A percentile compares a stretch with the other conserved stretches of the same genome.
Evolutionary conservation across 257 asterid genomes (phyloP).

Genomic region (Fraxinus anomala): DNA sequence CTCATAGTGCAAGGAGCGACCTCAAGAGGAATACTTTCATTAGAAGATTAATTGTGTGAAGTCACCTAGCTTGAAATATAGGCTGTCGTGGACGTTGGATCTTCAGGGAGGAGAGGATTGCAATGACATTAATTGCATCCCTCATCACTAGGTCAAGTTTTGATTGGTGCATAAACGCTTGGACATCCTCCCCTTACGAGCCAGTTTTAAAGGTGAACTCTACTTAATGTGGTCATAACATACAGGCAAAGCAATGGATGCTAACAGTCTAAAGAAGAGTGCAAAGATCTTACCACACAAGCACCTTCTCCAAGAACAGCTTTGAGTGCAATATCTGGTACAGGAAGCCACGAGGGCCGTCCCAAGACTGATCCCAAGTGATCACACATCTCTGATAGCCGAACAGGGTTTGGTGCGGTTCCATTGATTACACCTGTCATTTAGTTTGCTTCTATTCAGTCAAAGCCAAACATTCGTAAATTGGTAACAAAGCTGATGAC

Average conservation of each 20-base stretch:
- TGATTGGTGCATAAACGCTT: not conserved
- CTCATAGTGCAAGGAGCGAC: not conserved
- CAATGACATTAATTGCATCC: not conserved
- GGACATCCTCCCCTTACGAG: not conserved
- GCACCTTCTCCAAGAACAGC: conserved; percentile 98
- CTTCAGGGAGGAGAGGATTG: not conserved
- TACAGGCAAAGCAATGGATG: not conserved
- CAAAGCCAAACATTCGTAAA: not conserved
- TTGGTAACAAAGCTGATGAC: not conserved
- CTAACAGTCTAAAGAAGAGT: not conserved
- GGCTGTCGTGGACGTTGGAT: not conserved
- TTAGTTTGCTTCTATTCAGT: conserved; percentile 1
- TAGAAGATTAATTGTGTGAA: not conserved
- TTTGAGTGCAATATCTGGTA: conserved; percentile 82
- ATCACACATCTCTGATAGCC: conserved; percentile 77
- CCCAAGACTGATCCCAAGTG: conserved; percentile 78
- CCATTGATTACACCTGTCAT: conserved; percentile 79
- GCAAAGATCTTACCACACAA: conserved; percentile 59
- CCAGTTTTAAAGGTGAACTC: not conserved
- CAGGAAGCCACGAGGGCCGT: conserved; percentile 97
- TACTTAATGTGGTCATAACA: not conserved
- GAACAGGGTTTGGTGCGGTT: conserved; percentile 88
- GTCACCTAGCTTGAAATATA: not conserved
- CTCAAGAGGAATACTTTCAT: not conserved
- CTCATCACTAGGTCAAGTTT: not conserved